Evolutionary conservation across 192 early-diverging fungal species (phyloP), one percentile per base, ranked within the genome.

Genomic region (Kappamyces sp.): DNA sequence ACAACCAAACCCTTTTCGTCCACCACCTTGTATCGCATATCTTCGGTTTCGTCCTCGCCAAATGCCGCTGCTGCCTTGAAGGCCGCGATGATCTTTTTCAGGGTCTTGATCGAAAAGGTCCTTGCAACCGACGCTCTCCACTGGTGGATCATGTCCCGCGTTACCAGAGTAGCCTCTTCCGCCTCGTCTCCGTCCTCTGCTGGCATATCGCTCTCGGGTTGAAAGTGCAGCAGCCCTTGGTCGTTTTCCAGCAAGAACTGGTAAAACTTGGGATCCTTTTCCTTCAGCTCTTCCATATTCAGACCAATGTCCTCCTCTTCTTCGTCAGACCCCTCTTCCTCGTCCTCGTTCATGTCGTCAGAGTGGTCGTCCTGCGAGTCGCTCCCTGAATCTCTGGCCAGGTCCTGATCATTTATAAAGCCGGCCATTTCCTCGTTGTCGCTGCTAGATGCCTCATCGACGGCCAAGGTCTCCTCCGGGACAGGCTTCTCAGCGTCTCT

Each of bases 231-330:
- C 47, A 93, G 82, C 45, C 75, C 84, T 35, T 79, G 64, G 70
- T 94, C 91, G 57, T 96, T 91, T 68, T 95, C 81, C 62, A 86
- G 63, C 71, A 98, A 73, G 66, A 81, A 98, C 69, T 98, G 75
- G 76, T 85, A 92, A 68, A 98, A 98, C 62, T 86, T 80, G 9
- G 93, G 92, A 61, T 98, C 93, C 62, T 84, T 85, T 54, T 85
- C 70, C 62, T 87, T 86, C 70, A 96, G 76, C 4, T 83, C 75
- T 42, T 95, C 87, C 43, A 99, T 68, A 22, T 22, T 22, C 22
- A 22, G 22, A 22, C 22, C 22, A 22, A 22, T 22, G 22, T 22
- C 22, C 71, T 99, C 73, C 83, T 85, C 46, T 85, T 75, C 72
- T 32, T 67, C 68, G 5, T 82, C 74, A 47, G 74, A 69, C 40